phyloP scores from a whole-genome alignment of 345 rosid species.

The Linum trigynum region DNA sequence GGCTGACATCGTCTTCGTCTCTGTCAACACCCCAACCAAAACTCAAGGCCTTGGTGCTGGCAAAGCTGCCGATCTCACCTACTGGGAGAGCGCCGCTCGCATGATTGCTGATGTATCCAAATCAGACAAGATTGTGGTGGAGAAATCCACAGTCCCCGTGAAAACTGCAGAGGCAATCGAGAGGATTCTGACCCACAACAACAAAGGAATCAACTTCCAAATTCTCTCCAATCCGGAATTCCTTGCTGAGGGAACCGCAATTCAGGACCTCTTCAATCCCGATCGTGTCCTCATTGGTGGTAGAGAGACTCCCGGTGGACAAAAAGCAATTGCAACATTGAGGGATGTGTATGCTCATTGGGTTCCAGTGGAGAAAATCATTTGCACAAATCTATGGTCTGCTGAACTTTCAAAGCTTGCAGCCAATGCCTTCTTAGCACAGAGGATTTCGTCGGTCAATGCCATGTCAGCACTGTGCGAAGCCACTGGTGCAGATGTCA shows the following conservation, averaged over 20 bases:
- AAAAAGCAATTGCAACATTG: constrained; percentile 13
- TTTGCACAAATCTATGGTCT: constrained; percentile 22
- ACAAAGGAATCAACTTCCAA: constrained; percentile 17
- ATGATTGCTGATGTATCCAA: constrained; percentile 23
- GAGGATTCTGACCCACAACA: constrained; percentile 16
- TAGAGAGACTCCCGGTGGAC: constrained; percentile 14
- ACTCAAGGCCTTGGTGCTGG: constrained; percentile 19
- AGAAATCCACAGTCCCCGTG: constrained; percentile 21
- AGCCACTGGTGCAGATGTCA: constrained; percentile 17
- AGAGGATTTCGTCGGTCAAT: constrained; percentile 25
- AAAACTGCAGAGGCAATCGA: constrained; percentile 21
- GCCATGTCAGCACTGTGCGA: constrained; percentile 28
- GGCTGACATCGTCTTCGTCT: constrained; percentile 17
- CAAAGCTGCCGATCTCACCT: constrained; percentile 17
- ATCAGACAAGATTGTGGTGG: constrained; percentile 19
- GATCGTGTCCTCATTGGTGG: constrained; percentile 20
- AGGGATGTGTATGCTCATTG: constrained; percentile 17
- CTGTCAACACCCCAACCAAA: constrained; percentile 22
- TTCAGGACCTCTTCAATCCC: constrained; percentile 16
- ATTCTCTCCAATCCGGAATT: constrained; percentile 20
- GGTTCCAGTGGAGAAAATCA: constrained; percentile 18
- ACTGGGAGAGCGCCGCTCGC: constrained; percentile 22
- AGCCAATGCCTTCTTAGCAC: constrained; percentile 23
- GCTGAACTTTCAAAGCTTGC: constrained; percentile 26
- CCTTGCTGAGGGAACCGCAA: constrained; percentile 22